These are phyloP conservation scores for Penium margaritaceum DNA, from an alignment of 139 green algal genomes.

Conservation along the genomic window DNA sequence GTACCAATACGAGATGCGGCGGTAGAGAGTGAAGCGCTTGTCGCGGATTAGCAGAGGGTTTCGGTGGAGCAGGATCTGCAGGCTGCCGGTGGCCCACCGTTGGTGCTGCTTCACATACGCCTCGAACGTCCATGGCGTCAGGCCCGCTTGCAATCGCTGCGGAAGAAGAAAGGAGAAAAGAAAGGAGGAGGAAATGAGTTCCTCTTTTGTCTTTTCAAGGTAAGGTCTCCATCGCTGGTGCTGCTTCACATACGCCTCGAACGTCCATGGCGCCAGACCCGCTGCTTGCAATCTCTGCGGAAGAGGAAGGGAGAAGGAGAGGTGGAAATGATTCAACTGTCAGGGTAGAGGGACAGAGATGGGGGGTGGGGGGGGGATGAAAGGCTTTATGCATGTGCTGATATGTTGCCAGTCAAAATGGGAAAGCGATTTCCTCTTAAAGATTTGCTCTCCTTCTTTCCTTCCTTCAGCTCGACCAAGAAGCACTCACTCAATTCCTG, in stretches of 20 bases:
- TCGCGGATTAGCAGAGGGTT: conserved; percentile 20
- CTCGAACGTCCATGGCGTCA: conserved; percentile 31
- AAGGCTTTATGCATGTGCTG: too few relatives aligned
- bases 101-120: conserved; percentile 47
- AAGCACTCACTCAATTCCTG: too few relatives aligned
- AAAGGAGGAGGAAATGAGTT: not conserved
- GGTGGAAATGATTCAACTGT: too few relatives aligned
- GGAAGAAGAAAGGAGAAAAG: not conserved
- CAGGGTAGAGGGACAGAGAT: too few relatives aligned
- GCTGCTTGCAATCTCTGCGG: conserved; percentile 25
- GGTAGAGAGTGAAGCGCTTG: conserved; percentile 21
- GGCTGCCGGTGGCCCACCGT: conserved; percentile 28
- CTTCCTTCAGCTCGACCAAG: too few relatives aligned
- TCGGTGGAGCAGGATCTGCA: conserved; percentile 36
- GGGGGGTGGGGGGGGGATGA: too few relatives aligned
- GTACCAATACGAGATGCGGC: conserved; percentile 32
- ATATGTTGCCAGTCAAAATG: too few relatives aligned
- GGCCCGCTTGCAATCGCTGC: conserved; percentile 20
- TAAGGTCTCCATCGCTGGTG: conserved; percentile 40
- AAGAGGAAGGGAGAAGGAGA: too few relatives aligned
- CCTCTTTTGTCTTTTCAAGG: too few relatives aligned
- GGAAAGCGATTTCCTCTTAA: too few relatives aligned
- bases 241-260: conserved; percentile 48
- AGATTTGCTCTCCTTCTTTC: too few relatives aligned
- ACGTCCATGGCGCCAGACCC: conserved; percentile 24